These are phyloP conservation scores for Starmerella floris DNA, from an alignment of 805 yeast genomes.

Conservation along the genomic window DNA sequence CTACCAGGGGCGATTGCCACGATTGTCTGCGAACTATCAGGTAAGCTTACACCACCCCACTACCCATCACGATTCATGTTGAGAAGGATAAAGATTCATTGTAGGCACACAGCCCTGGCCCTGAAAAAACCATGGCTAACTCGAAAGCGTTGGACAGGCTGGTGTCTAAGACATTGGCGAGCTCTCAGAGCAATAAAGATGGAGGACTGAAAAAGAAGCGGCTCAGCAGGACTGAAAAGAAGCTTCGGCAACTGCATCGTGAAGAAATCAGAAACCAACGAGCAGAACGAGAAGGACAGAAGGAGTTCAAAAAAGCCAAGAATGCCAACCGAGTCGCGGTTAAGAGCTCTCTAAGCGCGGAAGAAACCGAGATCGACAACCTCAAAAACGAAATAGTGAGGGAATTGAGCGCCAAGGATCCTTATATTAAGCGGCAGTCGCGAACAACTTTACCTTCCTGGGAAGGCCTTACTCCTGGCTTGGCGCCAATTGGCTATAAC, in stretches of 20 bases:
- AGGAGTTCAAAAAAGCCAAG: background rate
- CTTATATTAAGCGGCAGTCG: conserved; percentile 15
- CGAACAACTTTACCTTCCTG: conserved; percentile 1
- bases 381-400: conserved; percentile 15
- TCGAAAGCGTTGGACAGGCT: conserved; percentile 15
- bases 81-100: too few species aligned
- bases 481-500: conserved; percentile 23
- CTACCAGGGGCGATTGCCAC: too few species aligned
- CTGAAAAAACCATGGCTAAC: background rate
- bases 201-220: conserved; percentile 4
- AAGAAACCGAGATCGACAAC: conserved; percentile 13
- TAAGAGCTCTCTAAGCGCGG: background rate
- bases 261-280: conserved; percentile 2
- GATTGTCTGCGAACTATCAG: too few species aligned
- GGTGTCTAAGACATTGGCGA: conserved; percentile 2
- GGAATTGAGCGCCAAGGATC: conserved; percentile 10
- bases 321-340: background rate
- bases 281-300: background rate
- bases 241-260: conserved; percentile 5
- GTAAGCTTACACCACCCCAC: too few species aligned
- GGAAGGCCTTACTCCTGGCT: conserved; percentile 22
- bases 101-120: background rate
- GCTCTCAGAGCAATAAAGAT: background rate
- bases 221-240: conserved; percentile 9
- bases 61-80: too few species aligned